Conservation (phyloP, 1,139 yeast genomes). For the Geotrichum australiense region DNA sequence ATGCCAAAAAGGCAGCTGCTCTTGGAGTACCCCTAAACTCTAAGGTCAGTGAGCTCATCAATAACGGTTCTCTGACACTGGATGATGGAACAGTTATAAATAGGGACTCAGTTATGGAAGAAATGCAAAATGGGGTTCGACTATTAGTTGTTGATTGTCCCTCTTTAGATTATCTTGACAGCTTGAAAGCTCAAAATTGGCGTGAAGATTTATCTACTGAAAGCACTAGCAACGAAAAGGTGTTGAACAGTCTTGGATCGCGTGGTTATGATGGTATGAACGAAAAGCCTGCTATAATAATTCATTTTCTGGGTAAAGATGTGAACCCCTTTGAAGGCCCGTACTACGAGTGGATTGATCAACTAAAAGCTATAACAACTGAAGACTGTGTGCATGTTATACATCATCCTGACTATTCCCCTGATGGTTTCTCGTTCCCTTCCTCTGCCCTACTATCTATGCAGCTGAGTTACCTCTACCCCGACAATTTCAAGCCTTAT, state of each 20-base stretch:
- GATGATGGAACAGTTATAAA: conserved; percentile 51
- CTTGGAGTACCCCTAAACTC: conserved; percentile 68
- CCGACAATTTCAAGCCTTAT: conserved; percentile 48
- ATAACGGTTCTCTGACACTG: conserved; percentile 52
- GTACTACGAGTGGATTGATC: conserved; percentile 40
- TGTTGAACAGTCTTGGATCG: conserved; percentile 4
- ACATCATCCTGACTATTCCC: conserved; percentile 59
- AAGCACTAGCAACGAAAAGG: conserved; percentile 10
- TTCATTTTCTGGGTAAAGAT: conserved; percentile 66
- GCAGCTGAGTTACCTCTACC: conserved; percentile 51
- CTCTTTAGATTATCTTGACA: conserved; percentile 41
- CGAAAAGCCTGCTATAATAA: conserved; percentile 37
- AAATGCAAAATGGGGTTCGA: conserved; percentile 50
- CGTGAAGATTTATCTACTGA: conserved; percentile 7
- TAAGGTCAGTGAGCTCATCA: conserved; percentile 50
- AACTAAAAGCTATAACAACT: conserved; percentile 40
- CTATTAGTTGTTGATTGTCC: conserved; percentile 75
- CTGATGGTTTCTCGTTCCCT: conserved; percentile 53
- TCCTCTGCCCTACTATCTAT: conserved; percentile 49
- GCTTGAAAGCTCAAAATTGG: conserved; percentile 16
- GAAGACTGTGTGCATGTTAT: conserved; percentile 52
- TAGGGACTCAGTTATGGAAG: conserved; percentile 71
- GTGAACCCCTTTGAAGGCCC: conserved; percentile 44
- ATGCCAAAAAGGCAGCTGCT: conserved; percentile 54
- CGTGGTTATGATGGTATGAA: conserved; percentile 10